phyloP scores from a whole-genome alignment of 441 rosid species.

The Omphalea diandra region DNA sequence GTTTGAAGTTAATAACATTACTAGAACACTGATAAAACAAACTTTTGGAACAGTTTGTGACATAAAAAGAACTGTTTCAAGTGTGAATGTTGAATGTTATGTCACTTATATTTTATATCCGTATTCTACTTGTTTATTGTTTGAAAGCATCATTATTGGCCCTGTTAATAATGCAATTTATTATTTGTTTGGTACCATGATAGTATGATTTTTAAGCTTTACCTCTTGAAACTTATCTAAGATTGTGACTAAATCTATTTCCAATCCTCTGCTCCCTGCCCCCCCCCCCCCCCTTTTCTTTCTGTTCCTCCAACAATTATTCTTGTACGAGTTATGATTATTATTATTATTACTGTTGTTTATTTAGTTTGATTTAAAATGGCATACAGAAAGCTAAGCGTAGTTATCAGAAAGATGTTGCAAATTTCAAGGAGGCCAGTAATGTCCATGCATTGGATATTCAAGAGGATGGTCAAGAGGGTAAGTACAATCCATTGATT shows the following conservation, averaged over 20 bases:
- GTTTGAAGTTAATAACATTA: background rate
- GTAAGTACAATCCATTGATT: slow-evolving; percentile 35
- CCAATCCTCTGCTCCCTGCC: too few relatives aligned
- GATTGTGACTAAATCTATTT: background rate
- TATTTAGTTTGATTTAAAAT: slow-evolving; percentile 13
- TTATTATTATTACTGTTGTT: background rate
- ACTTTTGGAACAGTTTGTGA: background rate
- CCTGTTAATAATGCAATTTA: background rate
- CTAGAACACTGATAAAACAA: background rate
- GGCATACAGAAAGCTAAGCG: slow-evolving; percentile 75
- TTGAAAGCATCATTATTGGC: background rate
- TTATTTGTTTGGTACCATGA: background rate
- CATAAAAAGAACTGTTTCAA: background rate
- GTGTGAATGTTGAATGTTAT: background rate
- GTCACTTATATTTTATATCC: background rate
- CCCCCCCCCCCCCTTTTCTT: background rate
- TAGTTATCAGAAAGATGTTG: slow-evolving; percentile 90
- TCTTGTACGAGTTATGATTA: background rate
- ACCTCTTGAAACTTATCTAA: background rate
- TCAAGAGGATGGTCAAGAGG: slow-evolving; percentile 47
- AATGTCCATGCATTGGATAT: slow-evolving; percentile 44
- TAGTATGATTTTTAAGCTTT: background rate
- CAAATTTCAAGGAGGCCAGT: slow-evolving; percentile 54
- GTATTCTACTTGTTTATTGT: background rate
- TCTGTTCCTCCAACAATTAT: background rate